These are phyloP conservation scores for Ilex aquifolium DNA, from an alignment of 257 asterid genomes.

Conservation along the genomic window DNA sequence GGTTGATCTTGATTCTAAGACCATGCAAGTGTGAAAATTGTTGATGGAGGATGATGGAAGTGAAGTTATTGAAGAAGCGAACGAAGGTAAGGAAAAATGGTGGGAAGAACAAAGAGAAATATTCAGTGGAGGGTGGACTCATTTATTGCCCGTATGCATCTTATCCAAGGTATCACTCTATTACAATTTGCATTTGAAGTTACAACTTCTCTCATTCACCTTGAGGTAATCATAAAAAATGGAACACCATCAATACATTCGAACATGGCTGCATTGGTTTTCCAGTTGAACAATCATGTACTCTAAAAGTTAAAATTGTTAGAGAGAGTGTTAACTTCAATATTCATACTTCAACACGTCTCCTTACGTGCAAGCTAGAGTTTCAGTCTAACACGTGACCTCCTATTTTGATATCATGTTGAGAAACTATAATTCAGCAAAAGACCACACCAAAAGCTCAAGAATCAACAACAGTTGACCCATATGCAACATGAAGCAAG, in stretches of 20 bases:
- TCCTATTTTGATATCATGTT: no score
- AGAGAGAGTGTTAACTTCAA: no score
- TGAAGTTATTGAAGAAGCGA: constrained; percentile 13
- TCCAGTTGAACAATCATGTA: no score
- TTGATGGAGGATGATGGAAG: constrained; percentile 21
- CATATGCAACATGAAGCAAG: background rate
- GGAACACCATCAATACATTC: background rate
- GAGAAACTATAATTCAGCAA: background rate
- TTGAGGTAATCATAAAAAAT: background rate
- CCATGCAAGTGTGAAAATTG: constrained; percentile 25
- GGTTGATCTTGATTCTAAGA: constrained; percentile 34
- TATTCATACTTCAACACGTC: no score
- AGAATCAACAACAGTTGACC: background rate
- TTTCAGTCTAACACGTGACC: no score
- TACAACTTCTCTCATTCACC: background rate
- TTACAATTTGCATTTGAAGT: constrained; percentile 3
- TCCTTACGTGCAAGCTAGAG: no score
- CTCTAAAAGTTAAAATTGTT: no score
- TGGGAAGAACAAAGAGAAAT: constrained; percentile 24
- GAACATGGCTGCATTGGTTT: no score
- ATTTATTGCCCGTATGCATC: constrained; percentile 31
- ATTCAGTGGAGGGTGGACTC: constrained; percentile 11
- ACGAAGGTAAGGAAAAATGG: constrained; percentile 17
- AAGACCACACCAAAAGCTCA: background rate
- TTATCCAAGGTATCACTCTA: constrained; percentile 35